Conservation (phyloP, 2,329 filamentous ascomycete genomes). For the Ascochyta fabae region DNA sequence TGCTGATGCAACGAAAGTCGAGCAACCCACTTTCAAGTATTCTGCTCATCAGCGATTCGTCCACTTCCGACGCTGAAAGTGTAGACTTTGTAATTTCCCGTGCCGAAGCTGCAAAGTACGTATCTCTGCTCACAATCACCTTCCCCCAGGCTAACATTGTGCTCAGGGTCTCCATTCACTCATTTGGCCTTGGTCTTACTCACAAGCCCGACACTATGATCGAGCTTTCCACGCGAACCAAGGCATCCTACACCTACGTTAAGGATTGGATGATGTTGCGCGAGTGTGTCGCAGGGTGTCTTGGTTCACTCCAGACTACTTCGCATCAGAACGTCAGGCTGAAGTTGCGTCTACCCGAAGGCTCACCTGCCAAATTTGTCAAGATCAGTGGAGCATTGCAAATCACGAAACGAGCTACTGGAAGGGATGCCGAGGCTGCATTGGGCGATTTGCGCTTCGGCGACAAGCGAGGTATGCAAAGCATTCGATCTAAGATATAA, state of each 20-base stretch:
- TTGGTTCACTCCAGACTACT: conserved; percentile 88
- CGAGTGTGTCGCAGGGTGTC: conserved; percentile 90
- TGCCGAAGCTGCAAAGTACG: conserved; percentile 94
- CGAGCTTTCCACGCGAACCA: conserved; percentile 91
- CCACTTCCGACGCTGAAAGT: conserved; percentile 90
- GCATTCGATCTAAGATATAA: background rate
- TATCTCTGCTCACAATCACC: conserved; percentile 28
- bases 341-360: conserved; percentile 91
- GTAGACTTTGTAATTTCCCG: conserved; percentile 97
- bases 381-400: conserved; percentile 97
- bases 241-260: conserved; percentile 96
- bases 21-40: conserved; percentile 96
- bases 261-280: conserved; percentile 99
- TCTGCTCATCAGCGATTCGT: conserved; percentile 95
- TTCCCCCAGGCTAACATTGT: conserved; percentile 29
- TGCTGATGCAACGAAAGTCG: conserved; percentile 96
- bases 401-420: conserved; percentile 94
- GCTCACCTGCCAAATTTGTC: conserved; percentile 96
- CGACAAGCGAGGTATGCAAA: conserved; percentile 72
- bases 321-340: conserved; percentile 99
- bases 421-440: conserved; percentile 89
- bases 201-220: conserved; percentile 99
- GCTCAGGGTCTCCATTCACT: conserved; percentile 85
- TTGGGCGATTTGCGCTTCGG: conserved; percentile 93
- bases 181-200: conserved; percentile 93